Conservation (phyloP, 1,284 basidiomycete species). For the Xerocomus tenax region DNA sequence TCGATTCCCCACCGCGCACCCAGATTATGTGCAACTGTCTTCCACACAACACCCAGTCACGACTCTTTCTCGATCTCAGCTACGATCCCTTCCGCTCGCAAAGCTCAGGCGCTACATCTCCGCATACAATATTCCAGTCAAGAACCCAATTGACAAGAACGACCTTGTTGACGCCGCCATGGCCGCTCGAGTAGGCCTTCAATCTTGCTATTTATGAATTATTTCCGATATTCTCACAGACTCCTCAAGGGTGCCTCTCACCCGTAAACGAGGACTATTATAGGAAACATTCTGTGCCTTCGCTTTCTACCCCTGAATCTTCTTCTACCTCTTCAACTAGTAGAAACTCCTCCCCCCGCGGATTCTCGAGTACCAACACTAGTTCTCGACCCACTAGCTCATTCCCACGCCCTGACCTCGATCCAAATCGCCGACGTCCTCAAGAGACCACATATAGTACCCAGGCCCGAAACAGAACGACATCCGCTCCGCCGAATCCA, state of each 20-base stretch:
- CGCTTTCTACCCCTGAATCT: constrained; percentile 29
- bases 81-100: constrained; percentile 47
- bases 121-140: constrained; percentile 59
- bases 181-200: constrained; percentile 41
- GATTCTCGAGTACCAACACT: constrained; percentile 10
- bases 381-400: constrained; percentile 11
- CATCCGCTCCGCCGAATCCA: constrained; percentile 21
- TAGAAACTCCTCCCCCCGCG: constrained; percentile 15
- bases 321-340: constrained; percentile 23
- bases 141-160: constrained; percentile 62
- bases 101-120: constrained; percentile 60
- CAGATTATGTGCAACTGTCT: neutral
- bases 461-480: constrained; percentile 20
- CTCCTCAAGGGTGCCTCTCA: constrained; percentile 22
- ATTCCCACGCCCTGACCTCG: constrained; percentile 37
- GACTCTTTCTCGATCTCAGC: constrained; percentile 47
- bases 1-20: neutral
- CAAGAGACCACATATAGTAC: constrained; percentile 20
- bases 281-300: constrained; percentile 58
- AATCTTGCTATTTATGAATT: neutral
- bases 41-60: constrained; percentile 44
- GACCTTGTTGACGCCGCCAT: constrained; percentile 62
- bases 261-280: constrained; percentile 46
- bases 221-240: constrained; percentile 20
- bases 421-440: constrained; percentile 24